phyloP scores from a whole-genome alignment of 2,329 filamentous ascomycete species.

The Ophioceras dolichostomum region DNA sequence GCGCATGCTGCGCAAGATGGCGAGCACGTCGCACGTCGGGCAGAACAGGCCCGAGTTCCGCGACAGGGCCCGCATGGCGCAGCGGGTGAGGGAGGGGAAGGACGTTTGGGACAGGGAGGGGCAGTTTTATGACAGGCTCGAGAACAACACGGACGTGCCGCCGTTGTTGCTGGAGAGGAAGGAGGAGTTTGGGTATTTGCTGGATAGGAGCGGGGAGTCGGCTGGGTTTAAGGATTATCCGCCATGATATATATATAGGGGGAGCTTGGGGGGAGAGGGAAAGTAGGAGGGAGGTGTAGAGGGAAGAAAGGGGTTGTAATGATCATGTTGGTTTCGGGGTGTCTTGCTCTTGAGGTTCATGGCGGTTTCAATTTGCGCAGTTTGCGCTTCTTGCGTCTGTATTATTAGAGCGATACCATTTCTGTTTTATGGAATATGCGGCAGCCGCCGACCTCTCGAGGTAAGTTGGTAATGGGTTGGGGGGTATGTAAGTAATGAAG shows the following conservation, averaged over 20 bases:
- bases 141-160: conserved; percentile 40
- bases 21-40: conserved; percentile 40
- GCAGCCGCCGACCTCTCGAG: too few species aligned
- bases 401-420: too few species aligned
- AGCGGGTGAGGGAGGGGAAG: conserved; percentile 34
- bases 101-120: conserved; percentile 41
- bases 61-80: conserved; percentile 33
- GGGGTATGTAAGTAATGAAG: too few species aligned
- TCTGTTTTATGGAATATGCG: too few species aligned
- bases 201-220: conserved; percentile 29
- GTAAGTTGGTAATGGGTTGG: too few species aligned
- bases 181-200: conserved; percentile 30
- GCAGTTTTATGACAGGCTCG: conserved; percentile 34
- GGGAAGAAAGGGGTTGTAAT: too few species aligned
- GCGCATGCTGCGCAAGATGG: conserved; percentile 43
- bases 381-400: too few species aligned
- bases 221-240: conserved; percentile 37
- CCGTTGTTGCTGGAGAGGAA: conserved; percentile 25
- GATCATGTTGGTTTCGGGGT: too few species aligned
- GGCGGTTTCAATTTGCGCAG: too few species aligned
- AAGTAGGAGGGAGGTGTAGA: too few species aligned
- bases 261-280: too few species aligned
- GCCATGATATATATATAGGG: background rate
- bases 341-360: too few species aligned
- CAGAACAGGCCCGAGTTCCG: conserved; percentile 37